These are phyloP conservation scores for Saccharomyces hybrid DNA, from an alignment of 1,139 yeast species.

Conservation along the genomic window DNA sequence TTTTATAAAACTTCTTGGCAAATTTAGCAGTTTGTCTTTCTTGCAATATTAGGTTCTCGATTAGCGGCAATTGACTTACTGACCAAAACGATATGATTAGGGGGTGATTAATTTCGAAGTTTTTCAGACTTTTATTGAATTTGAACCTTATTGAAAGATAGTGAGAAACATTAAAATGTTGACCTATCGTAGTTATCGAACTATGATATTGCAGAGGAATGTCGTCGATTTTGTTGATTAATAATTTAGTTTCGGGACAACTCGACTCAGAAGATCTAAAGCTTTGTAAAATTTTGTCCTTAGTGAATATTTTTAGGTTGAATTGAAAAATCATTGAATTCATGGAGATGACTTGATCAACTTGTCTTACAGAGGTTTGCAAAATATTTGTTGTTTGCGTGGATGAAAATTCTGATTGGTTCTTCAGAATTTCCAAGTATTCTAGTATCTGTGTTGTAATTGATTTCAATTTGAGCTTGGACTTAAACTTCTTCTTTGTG, in stretches of 20 bases:
- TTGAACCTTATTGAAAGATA: conserved; percentile 45
- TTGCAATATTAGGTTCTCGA: conserved; percentile 43
- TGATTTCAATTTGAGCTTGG: conserved; percentile 40
- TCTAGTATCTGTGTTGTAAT: conserved; percentile 47
- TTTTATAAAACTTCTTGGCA: conserved; percentile 28
- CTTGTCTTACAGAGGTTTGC: conserved; percentile 22
- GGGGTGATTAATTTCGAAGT: conserved; percentile 44
- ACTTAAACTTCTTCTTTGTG: conserved; percentile 13
- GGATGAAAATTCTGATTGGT: background rate
- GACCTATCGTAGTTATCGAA: conserved; percentile 43
- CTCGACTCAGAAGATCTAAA: conserved; percentile 17
- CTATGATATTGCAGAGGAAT: conserved; percentile 34
- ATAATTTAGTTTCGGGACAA: conserved; percentile 12
- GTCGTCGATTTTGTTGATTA: conserved; percentile 20
- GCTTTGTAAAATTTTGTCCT: conserved; percentile 23
- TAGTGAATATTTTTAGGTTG: conserved; percentile 23
- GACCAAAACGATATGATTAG: conserved; percentile 49
- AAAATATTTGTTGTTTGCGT: conserved; percentile 19
- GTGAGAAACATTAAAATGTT: conserved; percentile 46
- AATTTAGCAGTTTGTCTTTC: conserved; percentile 44
- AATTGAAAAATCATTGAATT: conserved; percentile 21
- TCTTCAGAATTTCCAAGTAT: conserved; percentile 33
- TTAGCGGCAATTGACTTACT: conserved; percentile 38
- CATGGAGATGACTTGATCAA: conserved; percentile 23
- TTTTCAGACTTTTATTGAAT: conserved; percentile 40